These are phyloP conservation scores for Musa acuminata DNA, from an alignment of 176 grass and related monocot genomes.

Conservation along the genomic window DNA sequence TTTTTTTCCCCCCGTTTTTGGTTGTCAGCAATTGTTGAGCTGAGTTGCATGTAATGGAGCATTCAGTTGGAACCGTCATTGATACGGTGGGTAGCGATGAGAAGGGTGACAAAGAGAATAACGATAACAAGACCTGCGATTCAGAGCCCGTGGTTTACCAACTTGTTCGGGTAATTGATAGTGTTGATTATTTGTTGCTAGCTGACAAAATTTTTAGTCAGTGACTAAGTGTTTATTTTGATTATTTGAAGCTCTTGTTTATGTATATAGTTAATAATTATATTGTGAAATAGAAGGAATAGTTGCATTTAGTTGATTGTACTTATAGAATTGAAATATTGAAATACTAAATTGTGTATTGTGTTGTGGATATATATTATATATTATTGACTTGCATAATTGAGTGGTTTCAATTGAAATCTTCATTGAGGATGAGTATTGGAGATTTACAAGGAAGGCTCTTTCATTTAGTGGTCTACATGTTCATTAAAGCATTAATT, in stretches of 20 bases:
- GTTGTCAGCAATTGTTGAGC: background rate
- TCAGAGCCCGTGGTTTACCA: constrained; percentile 83
- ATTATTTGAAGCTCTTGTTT: background rate
- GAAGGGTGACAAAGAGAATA: constrained; percentile 42
- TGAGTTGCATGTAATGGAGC: constrained; percentile 44
- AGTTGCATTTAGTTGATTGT: background rate
- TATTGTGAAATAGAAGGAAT: background rate
- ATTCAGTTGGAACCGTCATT: constrained; percentile 49
- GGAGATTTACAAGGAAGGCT: background rate
- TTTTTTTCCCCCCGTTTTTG: background rate
- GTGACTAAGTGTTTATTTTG: too few species aligned
- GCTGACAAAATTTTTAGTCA: background rate
- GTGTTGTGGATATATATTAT: too few species aligned
- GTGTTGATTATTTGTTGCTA: background rate
- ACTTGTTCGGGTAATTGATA: constrained; percentile 70
- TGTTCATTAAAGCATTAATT: background rate
- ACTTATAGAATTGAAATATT: background rate
- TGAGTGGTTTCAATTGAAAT: background rate
- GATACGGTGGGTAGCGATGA: constrained; percentile 25
- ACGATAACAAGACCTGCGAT: constrained; percentile 34
- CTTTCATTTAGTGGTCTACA: background rate
- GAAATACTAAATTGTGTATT: background rate
- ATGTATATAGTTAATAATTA: background rate
- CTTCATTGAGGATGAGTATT: background rate
- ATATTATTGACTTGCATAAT: background rate